Base-by-base conservation (phyloP, 495 filamentous ascomycete genomes). In the Penicillium robsamsonii region DNA sequence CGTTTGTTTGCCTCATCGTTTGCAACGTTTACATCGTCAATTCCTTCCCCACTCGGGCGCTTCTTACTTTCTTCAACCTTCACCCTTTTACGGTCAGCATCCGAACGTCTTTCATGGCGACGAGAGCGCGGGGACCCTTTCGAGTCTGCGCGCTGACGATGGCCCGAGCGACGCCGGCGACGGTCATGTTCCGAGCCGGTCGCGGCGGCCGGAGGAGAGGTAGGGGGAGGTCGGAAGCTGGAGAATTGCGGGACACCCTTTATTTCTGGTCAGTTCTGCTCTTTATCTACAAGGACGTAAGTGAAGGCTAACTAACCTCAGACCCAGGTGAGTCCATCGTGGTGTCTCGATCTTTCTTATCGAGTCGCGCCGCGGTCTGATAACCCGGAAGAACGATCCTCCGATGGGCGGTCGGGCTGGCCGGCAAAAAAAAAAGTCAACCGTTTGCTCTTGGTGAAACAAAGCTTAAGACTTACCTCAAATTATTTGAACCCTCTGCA, bases 191-290 rank as follows among this genome's bases (percentile, higher is more conserved):
- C 41, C 13, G 5, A 24, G 15, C 20, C 49, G 15, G 35, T 37
- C 12, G 12, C 18, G 40, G 41, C 12, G 12, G 11, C 13, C 22
- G 12, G 43, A 46, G 42, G 15, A 18, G 49, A 17, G 3, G 42
- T 8, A 5, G 31, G 30, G 3, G 42, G 52, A 18, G 30, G 52
- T 37, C 20, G 42, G 52, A 54, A 90, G 57, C 87, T 89, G 42
- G 76, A 75, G 59, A 90, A 90, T 42, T 81, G 87, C 30, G 87
- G 87, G 51, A 87, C 73, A 18, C 71, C 74, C 73, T 77, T 40
- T 4, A 61, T 25, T 11, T 1, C 24, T 24, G 2, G 45, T 62
- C 35, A 62, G 48, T 25, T 31, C 13, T 11, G 13, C 12, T 17
- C 1, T 13, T 30, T 42, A 41, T 40, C n/a, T 27, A 31, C 4